These are phyloP conservation scores for Fusarium kyushuense DNA, from an alignment of 2,329 filamentous ascomycete species.

Conservation along the genomic window DNA sequence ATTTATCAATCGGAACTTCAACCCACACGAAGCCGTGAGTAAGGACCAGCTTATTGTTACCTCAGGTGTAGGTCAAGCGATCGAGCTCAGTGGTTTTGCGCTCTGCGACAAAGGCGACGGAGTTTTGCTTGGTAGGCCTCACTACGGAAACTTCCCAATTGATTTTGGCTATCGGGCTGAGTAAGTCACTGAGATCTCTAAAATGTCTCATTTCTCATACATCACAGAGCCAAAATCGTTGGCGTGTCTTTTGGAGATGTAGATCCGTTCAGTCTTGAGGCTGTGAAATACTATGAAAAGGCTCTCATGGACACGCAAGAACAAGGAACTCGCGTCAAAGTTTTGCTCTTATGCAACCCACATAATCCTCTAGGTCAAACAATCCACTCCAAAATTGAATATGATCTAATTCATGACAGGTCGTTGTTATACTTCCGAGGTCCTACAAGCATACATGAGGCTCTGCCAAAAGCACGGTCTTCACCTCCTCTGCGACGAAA, in stretches of 20 bases:
- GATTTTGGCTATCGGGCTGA: background rate
- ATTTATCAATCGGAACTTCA: slow-evolving; percentile 1
- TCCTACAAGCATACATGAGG: background rate
- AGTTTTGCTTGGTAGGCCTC: background rate
- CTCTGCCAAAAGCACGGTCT: background rate
- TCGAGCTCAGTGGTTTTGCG: background rate
- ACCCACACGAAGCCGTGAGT: fast-evolving
- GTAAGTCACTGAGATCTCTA: background rate
- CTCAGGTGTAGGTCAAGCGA: background rate
- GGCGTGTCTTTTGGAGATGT: background rate
- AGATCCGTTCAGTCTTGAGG: background rate
- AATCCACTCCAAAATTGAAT: fast-evolving
- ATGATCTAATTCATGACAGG: background rate
- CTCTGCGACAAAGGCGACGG: background rate
- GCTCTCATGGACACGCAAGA: background rate
- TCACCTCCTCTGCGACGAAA: background rate
- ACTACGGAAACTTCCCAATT: background rate
- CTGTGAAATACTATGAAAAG: background rate
- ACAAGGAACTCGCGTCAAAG: background rate
- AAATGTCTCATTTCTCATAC: background rate
- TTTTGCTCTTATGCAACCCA: background rate
- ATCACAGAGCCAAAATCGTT: background rate
- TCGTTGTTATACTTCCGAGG: background rate
- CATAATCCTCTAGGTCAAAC: background rate
- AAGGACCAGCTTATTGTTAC: background rate